Evolutionary conservation across 345 rosid genomes (phyloP).

Genomic region (Bruguiera parviflora): DNA sequence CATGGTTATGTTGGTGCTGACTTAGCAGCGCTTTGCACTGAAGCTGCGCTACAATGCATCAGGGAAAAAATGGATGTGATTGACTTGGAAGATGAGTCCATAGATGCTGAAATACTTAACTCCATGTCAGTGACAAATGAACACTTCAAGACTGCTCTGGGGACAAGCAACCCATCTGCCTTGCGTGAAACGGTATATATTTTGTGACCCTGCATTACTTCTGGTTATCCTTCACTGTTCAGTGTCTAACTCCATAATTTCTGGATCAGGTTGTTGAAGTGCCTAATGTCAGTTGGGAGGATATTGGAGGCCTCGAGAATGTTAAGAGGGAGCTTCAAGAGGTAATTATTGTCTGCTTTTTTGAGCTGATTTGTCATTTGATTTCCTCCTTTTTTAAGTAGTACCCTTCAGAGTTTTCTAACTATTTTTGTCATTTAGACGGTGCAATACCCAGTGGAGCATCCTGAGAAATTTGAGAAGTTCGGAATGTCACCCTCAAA

Average conservation of each 20-base stretch:
- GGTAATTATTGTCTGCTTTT: conserved; percentile 33
- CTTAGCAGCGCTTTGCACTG: conserved; percentile 94
- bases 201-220: neutral
- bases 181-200: conserved; percentile 66
- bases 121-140: conserved; percentile 93
- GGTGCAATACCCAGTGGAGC: conserved; percentile 98
- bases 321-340: conserved; percentile 95
- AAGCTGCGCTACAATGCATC: conserved; percentile 97
- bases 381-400: neutral
- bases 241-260: conserved; percentile 4
- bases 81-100: conserved; percentile 92
- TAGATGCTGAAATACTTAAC: conserved; percentile 87
- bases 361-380: neutral
- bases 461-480: conserved; percentile 94
- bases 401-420: neutral
- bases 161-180: conserved; percentile 84
- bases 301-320: conserved; percentile 92
- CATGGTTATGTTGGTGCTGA: conserved; percentile 99
- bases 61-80: conserved; percentile 98
- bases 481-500: conserved; percentile 97
- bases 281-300: conserved; percentile 86
- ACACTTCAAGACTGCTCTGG: conserved; percentile 91
- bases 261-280: conserved; percentile 82
- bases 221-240: neutral
- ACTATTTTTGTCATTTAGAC: conserved; percentile 44